Base-by-base conservation (phyloP, 805 yeast genomes). In the Komagataella pastoris region DNA sequence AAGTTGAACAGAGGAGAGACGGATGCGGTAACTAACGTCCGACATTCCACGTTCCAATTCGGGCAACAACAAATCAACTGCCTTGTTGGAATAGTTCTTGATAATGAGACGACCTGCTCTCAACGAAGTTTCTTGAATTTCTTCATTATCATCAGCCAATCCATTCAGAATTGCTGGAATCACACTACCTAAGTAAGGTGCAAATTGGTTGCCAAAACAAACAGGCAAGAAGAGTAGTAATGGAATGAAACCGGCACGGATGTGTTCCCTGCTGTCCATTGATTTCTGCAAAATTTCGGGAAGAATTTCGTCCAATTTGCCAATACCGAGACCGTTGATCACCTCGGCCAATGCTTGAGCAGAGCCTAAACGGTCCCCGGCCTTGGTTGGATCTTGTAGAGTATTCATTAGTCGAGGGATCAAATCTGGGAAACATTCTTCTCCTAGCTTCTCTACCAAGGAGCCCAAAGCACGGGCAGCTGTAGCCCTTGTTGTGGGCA, bases 381-480 rank as follows among this genome's bases (percentile, higher is more conserved):
- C 77, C 61, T 80, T 83, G 14, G 74, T 55, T 55, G 83, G 88
- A 62, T 90, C 97, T 60, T 81, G 77, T 54, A 93, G 74, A 0
- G 93, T 84, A 49, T 72, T 78, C 51, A 91, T 62, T 55, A 93
- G 75, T 54, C 89, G 80, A 48, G 95, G 87, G 58, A 93, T 85
- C 64, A 93, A 80, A 45, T 79, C 85, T 43, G 99, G 97, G 88
- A 93, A 90, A 58, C 80, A 83, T 48, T 88, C 96, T 68, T 93
- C 99, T 52, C 99, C 99, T 46, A 93, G 74, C 64, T 90, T 91
- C 65, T 93, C 98, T 49, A 95, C 97, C 55, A 93, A 74, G 0
- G 97, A 88, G 58, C 99, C 99, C 50, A 93, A 71, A 0, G 99
- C 99, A 68, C 97, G 81, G 18, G 97, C 90, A 21, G 98, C 98